Percentiles rank a stretch among this genome's conserved stretches.
phyloP scores from a whole-genome alignment of 805 yeast species.

The Ogataea angusta region DNA sequence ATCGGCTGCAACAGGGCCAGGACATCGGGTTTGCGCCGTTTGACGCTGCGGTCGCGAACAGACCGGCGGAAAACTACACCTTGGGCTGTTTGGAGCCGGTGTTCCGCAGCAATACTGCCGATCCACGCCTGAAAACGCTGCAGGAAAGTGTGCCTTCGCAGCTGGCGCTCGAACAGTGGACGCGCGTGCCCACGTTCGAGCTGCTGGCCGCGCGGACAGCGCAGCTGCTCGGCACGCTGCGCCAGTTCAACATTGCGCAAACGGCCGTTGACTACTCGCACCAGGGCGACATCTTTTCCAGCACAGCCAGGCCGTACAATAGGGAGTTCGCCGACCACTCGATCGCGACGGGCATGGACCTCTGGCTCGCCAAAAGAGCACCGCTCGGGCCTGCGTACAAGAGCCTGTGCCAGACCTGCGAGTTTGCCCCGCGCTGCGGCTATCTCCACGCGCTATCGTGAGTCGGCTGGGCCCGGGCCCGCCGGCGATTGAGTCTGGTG shows the following conservation, averaged over 20 bases:
- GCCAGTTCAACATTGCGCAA: constrained; percentile 30
- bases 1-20: constrained; percentile 43
- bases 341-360: constrained; percentile 36
- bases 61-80: constrained; percentile 3
- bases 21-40: constrained; percentile 39
- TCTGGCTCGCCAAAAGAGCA: constrained; percentile 58
- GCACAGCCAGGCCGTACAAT: constrained; percentile 39
- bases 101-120: neutral
- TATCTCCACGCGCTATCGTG: constrained; percentile 17
- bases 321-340: constrained; percentile 28
- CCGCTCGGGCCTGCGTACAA: constrained; percentile 44
- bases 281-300: constrained; percentile 40
- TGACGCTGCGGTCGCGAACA: constrained; percentile 30
- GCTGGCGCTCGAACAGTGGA: constrained; percentile 40
- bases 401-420: constrained; percentile 52
- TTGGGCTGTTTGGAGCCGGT: neutral
- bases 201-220: constrained; percentile 54
- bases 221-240: constrained; percentile 33
- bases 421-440: constrained; percentile 44
- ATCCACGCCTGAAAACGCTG: constrained; percentile 8
- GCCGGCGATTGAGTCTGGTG: no score
- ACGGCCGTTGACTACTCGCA: constrained; percentile 53
- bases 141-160: constrained; percentile 12
- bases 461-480: neutral
- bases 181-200: constrained; percentile 50